Base-by-base conservation (phyloP, 352 stramenopile genomes). In the Pythium brassicae region DNA sequence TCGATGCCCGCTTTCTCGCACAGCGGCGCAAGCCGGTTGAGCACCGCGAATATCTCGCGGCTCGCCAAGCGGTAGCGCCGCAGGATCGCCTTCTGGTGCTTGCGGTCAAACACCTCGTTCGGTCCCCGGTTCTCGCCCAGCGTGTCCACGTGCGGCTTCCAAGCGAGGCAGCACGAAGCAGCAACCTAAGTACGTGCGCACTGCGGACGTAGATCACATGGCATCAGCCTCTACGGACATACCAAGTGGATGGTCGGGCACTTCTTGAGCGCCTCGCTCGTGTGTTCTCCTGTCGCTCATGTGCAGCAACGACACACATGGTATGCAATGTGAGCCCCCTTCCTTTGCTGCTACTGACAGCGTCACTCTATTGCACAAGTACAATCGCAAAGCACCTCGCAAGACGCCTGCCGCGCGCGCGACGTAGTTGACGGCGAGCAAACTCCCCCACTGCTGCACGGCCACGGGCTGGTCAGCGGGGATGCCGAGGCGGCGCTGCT, bases 391-490 rank as follows among this genome's bases (percentile, higher is more conserved):
- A 46, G 26, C 26, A 83, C 82, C 75, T 69, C 81, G 69, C 35
- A 67, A 59, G 48, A 94, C 69, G 59, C 82, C 84, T 43, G 86
- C 87, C 43, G 78, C 80, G 53, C 83, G 76, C 46, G 84, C 84
- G 12, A 74, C 71, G 62, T 94, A 92, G 66, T 94, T 94, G 52
- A 94, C 84, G 22, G 85, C 85, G 50, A 94, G 70, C 49, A 94
- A 59, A 76, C 62, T 83, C 17, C 83, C 82, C 86, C 86, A 95
- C 58, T 95, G 86, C 64, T 95, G 86, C 48, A 89, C 86, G 1
- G 83, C 86, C 42, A 93, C 57, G 3, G 86, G 86, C 51, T 87
- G 51, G 0, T 73, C 70, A 26, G 73, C 68, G 19, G 76, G 70
- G 50, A 95, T 87, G 0, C 71, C 49, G n/a, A 93, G 81, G 6